Conservation (phyloP, 345 rosid genomes). For the Xanthoceras sorbifolium region DNA sequence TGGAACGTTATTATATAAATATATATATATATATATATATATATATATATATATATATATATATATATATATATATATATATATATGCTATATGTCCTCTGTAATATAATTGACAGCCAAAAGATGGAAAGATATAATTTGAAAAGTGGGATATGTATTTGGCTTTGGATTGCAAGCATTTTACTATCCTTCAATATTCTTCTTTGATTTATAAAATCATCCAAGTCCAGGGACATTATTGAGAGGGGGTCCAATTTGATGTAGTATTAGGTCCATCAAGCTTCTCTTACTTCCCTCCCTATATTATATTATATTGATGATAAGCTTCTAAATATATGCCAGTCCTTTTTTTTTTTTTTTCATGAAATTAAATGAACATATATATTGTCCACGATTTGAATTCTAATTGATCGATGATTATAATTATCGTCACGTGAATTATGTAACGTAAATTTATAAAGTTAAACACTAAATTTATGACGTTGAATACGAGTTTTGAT, state of each 20-base stretch:
- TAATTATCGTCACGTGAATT: too few species aligned
- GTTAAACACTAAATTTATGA: too few species aligned
- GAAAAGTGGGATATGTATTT: neutral
- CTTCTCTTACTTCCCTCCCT: neutral
- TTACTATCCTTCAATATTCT: neutral
- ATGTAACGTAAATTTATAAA: too few species aligned
- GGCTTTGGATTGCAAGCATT: neutral
- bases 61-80: too few species aligned
- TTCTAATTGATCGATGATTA: too few species aligned
- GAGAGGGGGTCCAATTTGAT: conserved; percentile 7
- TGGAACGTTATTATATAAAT: too few species aligned
- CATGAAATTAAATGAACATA: neutral
- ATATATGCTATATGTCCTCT: too few species aligned
- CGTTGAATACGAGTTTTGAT: too few species aligned
- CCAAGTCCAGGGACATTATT: neutral
- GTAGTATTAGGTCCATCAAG: neutral
- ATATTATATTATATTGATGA: neutral
- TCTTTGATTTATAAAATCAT: neutral
- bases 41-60: too few species aligned
- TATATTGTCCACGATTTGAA: neutral
- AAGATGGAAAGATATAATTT: too few species aligned
- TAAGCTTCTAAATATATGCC: neutral
- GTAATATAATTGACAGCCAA: too few species aligned
- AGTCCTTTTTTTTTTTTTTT: neutral
- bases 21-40: too few species aligned